Evolutionary conservation across 768 basidiomycete genomes (phyloP).

Genomic region (Termitomyces sp.): DNA sequence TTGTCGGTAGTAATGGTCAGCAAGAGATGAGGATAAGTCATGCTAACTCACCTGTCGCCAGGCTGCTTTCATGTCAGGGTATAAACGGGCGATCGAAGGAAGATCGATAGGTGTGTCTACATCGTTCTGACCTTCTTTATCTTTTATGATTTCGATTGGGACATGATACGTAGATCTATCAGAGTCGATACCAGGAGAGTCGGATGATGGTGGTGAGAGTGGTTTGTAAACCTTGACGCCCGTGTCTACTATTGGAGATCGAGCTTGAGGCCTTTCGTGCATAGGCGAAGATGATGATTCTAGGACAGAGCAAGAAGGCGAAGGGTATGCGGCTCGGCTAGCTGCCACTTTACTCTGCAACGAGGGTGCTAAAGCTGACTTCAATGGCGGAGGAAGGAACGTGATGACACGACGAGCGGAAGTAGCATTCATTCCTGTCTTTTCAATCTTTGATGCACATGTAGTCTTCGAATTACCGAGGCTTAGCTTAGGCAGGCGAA

Average conservation of each 20-base stretch:
- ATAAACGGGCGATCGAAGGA: slow-evolving; percentile 2
- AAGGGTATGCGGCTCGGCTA: slow-evolving; percentile 10
- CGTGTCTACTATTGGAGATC: neutral
- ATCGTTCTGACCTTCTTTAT: neutral
- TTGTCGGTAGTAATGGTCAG: neutral
- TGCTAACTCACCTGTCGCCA: slow-evolving; percentile 7
- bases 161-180: neutral
- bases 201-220: slow-evolving; percentile 11
- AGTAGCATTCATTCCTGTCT: slow-evolving; percentile 18
- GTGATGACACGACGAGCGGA: slow-evolving; percentile 20
- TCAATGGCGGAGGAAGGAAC: slow-evolving; percentile 20
- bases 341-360: neutral
- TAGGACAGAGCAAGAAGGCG: slow-evolving; percentile 7
- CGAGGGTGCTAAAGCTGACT: neutral
- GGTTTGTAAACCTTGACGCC: neutral
- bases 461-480: neutral
- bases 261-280: neutral
- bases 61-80: slow-evolving; percentile 4
- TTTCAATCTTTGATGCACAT: neutral
- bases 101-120: neutral
- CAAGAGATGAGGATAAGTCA: neutral
- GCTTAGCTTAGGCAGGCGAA: slow-evolving; percentile 7
- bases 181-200: neutral
- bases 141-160: neutral
- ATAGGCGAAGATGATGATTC: slow-evolving; percentile 1